These are phyloP conservation scores for Saturnispora galanensis DNA, from an alignment of 805 yeast genomes.

Conservation along the genomic window DNA sequence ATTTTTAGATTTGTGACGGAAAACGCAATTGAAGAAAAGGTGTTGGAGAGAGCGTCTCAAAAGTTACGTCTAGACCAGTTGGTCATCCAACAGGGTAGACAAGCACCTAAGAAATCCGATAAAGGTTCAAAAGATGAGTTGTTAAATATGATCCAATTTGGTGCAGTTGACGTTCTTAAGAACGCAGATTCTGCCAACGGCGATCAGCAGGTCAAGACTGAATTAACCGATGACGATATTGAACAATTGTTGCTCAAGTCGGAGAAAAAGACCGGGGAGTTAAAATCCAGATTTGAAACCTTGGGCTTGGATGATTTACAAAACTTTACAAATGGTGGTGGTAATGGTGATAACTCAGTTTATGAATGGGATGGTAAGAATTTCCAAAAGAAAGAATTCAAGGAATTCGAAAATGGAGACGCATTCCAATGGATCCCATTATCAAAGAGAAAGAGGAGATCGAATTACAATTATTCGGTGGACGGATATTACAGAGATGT, in stretches of 20 bases:
- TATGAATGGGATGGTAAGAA: conserved; percentile 86
- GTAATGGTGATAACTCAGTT: conserved; percentile 44
- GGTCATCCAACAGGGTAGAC: conserved; percentile 88
- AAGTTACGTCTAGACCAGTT: conserved; percentile 85
- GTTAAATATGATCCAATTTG: conserved; percentile 73
- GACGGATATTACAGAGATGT: conserved; percentile 56
- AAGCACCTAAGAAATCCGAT: conserved; percentile 23
- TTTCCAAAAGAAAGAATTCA: conserved; percentile 53
- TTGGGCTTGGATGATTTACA: conserved; percentile 71
- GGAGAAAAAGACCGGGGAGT: conserved; percentile 51
- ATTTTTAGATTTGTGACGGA: conserved; percentile 92
- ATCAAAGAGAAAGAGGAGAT: conserved; percentile 69
- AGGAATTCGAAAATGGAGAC: conserved; percentile 34
- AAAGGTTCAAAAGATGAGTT: conserved; percentile 59
- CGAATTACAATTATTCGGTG: conserved; percentile 62
- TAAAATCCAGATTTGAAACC: conserved; percentile 53
- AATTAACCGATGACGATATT: conserved; percentile 43
- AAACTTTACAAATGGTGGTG: conserved; percentile 45
- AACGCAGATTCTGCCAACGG: conserved; percentile 14
- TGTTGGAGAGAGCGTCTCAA: conserved; percentile 91
- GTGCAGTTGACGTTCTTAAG: conserved; percentile 56
- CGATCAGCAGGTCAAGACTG: conserved; percentile 21
- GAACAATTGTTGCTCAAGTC: conserved; percentile 53
- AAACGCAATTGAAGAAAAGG: conserved; percentile 93
- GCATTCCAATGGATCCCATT: conserved; percentile 74